phyloP scores from a whole-genome alignment of 208 protist species.

The Herpetomonas tarakana region DNA sequence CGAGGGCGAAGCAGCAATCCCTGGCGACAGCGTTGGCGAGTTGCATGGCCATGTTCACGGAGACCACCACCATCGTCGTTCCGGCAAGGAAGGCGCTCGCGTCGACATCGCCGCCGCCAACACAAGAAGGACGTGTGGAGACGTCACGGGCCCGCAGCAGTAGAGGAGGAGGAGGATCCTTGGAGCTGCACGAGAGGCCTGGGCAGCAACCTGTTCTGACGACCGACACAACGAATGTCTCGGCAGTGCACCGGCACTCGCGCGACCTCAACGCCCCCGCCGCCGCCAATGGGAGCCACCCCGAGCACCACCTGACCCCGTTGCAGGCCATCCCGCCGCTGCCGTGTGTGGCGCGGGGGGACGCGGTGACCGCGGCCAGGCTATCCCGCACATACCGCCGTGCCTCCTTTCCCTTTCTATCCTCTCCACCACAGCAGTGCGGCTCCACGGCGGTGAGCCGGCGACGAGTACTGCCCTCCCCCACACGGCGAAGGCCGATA shows the following conservation, averaged over 20 bases:
- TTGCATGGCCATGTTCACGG: not conserved
- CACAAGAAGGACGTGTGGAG: not conserved
- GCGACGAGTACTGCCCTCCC: no score
- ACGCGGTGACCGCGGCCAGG: not conserved
- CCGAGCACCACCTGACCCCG: not conserved
- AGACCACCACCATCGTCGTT: not conserved
- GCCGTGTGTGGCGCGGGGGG: not conserved
- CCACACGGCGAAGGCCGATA: no score
- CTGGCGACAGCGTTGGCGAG: not conserved
- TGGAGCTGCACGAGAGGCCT: no score
- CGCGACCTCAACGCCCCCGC: not conserved
- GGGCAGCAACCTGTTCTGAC: no score
- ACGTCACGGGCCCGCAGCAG: not conserved
- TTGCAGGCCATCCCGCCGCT: not conserved
- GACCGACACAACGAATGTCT: not conserved
- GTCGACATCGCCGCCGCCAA: not conserved
- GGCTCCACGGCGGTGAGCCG: not conserved
- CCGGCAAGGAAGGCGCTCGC: not conserved
- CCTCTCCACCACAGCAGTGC: no score
- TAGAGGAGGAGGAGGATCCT: no score
- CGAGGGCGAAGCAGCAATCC: not conserved
- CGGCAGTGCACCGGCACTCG: not conserved
- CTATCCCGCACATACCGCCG: not conserved
- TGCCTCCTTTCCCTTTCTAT: no score
- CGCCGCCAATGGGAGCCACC: not conserved